A percentile compares a stretch with the other conserved stretches of the same genome.
Evolutionary conservation across 2,329 filamentous ascomycete genomes (phyloP).

Genomic region (Colletotrichum simmondsii): DNA sequence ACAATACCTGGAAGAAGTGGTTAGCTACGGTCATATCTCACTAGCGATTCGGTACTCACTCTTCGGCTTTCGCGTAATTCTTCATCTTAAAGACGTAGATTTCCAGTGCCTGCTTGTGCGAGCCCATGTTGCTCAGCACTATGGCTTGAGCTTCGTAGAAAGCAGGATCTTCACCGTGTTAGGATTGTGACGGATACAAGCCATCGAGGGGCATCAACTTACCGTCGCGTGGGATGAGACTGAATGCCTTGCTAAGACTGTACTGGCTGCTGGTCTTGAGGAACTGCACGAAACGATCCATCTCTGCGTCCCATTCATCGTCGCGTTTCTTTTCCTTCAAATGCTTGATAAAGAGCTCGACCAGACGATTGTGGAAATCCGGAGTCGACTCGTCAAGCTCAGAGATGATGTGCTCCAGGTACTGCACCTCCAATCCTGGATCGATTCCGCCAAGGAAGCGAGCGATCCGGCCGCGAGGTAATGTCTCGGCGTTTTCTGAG

Average conservation of each 20-base stretch:
- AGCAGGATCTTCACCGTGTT: conserved; percentile 69
- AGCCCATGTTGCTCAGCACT: conserved; percentile 92
- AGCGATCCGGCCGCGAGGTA: conserved; percentile 82
- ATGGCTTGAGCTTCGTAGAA: conserved; percentile 94
- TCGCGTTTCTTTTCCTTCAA: conserved; percentile 55
- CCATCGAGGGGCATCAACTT: conserved; percentile 42
- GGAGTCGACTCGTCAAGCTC: conserved; percentile 87
- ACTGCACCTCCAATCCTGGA: conserved; percentile 77
- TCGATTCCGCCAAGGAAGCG: conserved; percentile 79
- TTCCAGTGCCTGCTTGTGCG: conserved; percentile 94
- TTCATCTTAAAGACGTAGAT: conserved; percentile 97
- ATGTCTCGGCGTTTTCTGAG: conserved; percentile 87
- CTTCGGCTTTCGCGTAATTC: conserved; percentile 90
- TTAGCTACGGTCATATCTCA: conserved; percentile 32
- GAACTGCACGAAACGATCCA: conserved; percentile 78
- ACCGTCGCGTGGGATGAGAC: conserved; percentile 84
- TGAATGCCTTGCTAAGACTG: conserved; percentile 81
- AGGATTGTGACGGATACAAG: conserved; percentile 30
- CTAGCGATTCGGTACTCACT: conserved; percentile 64
- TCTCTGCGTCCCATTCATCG: conserved; percentile 66
- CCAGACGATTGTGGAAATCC: conserved; percentile 87
- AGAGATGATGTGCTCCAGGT: conserved; percentile 90
- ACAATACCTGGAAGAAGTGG: conserved; percentile 74
- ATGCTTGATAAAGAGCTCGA: conserved; percentile 75
- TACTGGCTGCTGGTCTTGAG: conserved; percentile 83